These are phyloP conservation scores for Sphagnum tenellum DNA, from an alignment of 225 moss, liverwort and hornwort genomes.

Conservation along the genomic window DNA sequence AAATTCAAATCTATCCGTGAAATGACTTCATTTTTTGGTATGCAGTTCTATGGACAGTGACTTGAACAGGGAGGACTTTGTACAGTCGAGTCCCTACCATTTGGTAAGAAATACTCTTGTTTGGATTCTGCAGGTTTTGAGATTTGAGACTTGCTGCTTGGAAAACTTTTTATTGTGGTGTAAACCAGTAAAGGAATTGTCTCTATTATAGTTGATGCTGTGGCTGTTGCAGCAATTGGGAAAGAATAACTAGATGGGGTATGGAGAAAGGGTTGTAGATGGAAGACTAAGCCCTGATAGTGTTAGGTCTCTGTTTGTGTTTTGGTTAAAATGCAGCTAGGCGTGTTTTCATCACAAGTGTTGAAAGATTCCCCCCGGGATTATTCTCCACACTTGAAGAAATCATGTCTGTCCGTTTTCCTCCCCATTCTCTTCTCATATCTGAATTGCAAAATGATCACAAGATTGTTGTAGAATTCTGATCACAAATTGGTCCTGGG, in stretches of 20 bases:
- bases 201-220: too few species aligned
- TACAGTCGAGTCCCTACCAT: constrained; percentile 86
- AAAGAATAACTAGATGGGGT: too few species aligned
- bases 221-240: too few species aligned
- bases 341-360: constrained; percentile 99
- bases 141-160: too few species aligned
- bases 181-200: too few species aligned
- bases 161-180: too few species aligned
- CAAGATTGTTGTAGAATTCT: not conserved
- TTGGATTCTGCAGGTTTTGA: too few species aligned
- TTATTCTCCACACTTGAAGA: constrained; percentile 49
- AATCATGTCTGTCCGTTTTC: constrained; percentile 39
- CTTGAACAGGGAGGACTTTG: constrained; percentile 58
- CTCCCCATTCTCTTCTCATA: not conserved
- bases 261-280: constrained; percentile 16
- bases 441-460: too few species aligned
- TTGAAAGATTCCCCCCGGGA: constrained; percentile 64
- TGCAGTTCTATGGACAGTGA: constrained; percentile 73
- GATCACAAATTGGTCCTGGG: too few species aligned
- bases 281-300: constrained; percentile 22
- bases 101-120: constrained; percentile 36
- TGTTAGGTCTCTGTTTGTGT: constrained; percentile 29
- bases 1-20: too few species aligned
- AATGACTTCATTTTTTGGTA: not conserved
- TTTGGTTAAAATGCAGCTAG: constrained; percentile 77